These are phyloP conservation scores for Calonectria naviculata DNA, from an alignment of 2,329 filamentous ascomycete genomes.

Conservation along the genomic window DNA sequence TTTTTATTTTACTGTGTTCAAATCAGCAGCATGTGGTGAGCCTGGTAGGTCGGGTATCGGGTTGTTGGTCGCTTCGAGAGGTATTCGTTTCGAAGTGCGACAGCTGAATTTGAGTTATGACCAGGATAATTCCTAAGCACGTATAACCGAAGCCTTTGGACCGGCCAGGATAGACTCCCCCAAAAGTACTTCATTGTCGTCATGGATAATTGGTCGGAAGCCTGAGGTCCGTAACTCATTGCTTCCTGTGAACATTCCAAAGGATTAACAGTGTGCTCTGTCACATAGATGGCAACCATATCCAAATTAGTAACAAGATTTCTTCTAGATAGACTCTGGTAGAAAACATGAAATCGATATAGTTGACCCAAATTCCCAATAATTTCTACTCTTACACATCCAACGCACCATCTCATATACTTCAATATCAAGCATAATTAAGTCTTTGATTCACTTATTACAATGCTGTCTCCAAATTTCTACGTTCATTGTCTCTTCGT, in stretches of 20 bases:
- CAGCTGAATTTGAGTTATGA: not conserved
- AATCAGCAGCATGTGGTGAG: not conserved
- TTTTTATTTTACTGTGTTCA: not conserved
- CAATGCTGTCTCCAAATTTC: not conserved
- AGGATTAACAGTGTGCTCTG: not conserved
- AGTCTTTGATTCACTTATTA: too few relatives aligned
- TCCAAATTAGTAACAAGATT: not conserved
- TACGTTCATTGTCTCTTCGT: not conserved
- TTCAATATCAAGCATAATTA: not conserved
- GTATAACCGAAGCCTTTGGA: not conserved
- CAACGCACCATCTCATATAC: not conserved
- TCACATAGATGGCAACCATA: not conserved
- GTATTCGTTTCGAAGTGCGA: not conserved
- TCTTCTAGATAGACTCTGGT: not conserved
- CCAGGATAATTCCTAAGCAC: not conserved
- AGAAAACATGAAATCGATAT: not conserved
- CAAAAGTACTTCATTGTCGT: not conserved
- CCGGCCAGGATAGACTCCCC: not conserved
- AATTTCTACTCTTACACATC: not conserved
- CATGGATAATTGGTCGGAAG: not conserved
- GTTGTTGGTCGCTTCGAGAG: not conserved
- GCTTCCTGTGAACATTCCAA: not conserved
- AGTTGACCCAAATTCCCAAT: not conserved
- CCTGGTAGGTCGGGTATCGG: not conserved
- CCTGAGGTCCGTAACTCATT: not conserved